Percentiles rank a stretch among this genome's conserved stretches.
phyloP scores from a whole-genome alignment of 179 eudicot species.

The Camellia oleifera region DNA sequence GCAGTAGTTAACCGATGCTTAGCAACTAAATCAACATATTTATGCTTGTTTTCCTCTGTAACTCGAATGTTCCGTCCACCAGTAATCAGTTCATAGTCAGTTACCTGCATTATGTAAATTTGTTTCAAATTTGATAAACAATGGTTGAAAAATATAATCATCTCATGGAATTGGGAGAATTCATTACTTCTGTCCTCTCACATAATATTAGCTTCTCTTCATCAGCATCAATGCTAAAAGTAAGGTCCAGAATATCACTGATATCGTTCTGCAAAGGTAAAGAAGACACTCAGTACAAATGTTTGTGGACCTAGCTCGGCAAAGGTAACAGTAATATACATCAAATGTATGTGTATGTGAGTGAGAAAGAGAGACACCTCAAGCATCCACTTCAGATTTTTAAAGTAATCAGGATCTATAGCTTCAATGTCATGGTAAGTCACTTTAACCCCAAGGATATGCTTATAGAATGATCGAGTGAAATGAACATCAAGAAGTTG shows the following conservation, averaged over 20 bases:
- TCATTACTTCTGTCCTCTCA: slow-evolving; percentile 69
- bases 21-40: slow-evolving; percentile 92
- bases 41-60: slow-evolving; percentile 94
- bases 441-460: slow-evolving; percentile 94
- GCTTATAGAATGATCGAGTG: slow-evolving; percentile 99
- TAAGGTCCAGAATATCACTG: slow-evolving; percentile 83
- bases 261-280: slow-evolving; percentile 77
- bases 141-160: neutral
- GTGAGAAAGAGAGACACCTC: slow-evolving; percentile 51
- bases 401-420: slow-evolving; percentile 95
- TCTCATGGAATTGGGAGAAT: neutral
- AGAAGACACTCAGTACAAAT: slow-evolving; percentile 7
- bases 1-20: slow-evolving; percentile 97
- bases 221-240: slow-evolving; percentile 99
- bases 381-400: slow-evolving; percentile 97
- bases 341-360: neutral
- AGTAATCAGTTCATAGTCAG: slow-evolving; percentile 87
- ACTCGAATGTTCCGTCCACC: slow-evolving; percentile 94
- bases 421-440: slow-evolving; percentile 99
- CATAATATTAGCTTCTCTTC: slow-evolving; percentile 91
- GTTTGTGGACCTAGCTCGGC: neutral
- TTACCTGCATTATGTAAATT: slow-evolving; percentile 49
- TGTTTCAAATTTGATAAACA: slow-evolving; percentile 3
- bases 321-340: neutral
- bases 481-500: slow-evolving; percentile 98